These are phyloP conservation scores for Pneumocystis carinii DNA, from an alignment of 1,139 yeast genomes.

Conservation along the genomic window DNA sequence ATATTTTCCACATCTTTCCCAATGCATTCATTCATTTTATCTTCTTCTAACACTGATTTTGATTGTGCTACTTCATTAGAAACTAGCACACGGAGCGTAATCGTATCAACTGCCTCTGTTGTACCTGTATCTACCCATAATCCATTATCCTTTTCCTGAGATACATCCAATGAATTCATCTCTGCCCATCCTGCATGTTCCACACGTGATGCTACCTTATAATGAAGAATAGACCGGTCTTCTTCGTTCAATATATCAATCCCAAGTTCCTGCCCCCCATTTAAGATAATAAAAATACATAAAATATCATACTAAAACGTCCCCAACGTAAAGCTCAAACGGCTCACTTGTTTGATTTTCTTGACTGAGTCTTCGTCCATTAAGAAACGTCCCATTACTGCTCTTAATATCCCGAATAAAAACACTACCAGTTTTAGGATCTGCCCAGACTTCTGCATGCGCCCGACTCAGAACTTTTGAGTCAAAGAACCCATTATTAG, in stretches of 20 bases:
- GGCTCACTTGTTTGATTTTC: slow-evolving; percentile 41
- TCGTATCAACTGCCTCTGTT: not conserved
- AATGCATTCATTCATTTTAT: no score
- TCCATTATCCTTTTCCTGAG: slow-evolving; percentile 4
- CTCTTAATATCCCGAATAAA: slow-evolving; percentile 76
- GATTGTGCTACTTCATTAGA: not conserved
- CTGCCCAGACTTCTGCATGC: slow-evolving; percentile 82
- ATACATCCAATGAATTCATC: not conserved
- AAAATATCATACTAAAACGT: slow-evolving; percentile 69
- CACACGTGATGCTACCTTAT: slow-evolving; percentile 16
- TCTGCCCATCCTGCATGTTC: slow-evolving; percentile 11
- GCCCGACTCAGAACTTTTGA: slow-evolving; percentile 83
- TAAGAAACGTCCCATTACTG: slow-evolving; percentile 87
- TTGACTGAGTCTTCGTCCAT: slow-evolving; percentile 51
- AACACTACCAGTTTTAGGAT: slow-evolving; percentile 47
- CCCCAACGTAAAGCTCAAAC: slow-evolving; percentile 54
- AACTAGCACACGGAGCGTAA: not conserved
- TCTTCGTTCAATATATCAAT: slow-evolving; percentile 9
- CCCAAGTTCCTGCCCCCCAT: not conserved
- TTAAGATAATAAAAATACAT: not conserved
- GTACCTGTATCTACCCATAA: not conserved
- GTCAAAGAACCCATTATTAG: slow-evolving; percentile 84
- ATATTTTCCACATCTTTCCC: not conserved
- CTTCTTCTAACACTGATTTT: no score
- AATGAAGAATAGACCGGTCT: slow-evolving; percentile 14